Evolutionary conservation across 305 asterid species (phyloP), one percentile per base, ranked within the genome.

Genomic region (Ajuga reptans): DNA sequence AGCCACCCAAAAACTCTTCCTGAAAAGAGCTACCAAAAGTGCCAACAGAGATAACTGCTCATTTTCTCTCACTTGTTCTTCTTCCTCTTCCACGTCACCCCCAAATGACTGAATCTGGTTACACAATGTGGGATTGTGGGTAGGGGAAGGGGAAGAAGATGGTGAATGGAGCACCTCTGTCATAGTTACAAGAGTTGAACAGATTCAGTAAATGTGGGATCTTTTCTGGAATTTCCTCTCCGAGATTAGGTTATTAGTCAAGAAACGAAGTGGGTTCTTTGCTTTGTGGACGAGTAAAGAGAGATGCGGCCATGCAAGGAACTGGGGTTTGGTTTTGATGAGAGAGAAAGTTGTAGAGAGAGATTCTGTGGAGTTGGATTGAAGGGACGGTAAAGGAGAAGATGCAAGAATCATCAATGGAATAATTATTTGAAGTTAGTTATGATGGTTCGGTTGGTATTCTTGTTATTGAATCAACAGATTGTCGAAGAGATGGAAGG

Each of bases 131-230:
- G 82, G 82, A 64, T 74, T 80, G 71, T 76, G 84, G 50, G 86
- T 75, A 51, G 95, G 85, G 37, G 97, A 81, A 53, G 97, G 80
- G n/a, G 97, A 84, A 3, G 93, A 73, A 21, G 96, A 77, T 29
- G 92, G 81, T 17, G 97, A 84, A 81, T 82, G 93, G 80, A 91
- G 89, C 64, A 91, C 97, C 84, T 89, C 95, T 74, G 97, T 82
- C 97, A 91, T 91, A 16, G 79, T 42, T 5, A 36, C 16, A 8
- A 29, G 6, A 37, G 64, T 71, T 66, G 80, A 72, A 78, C 59
- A 7, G 69, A 74, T 8, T 78, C 73, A 76, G 78, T 5, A 51
- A 47, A 65, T 62, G 59, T 29, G 72, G 27, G 66, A 56, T 61
- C 39, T 52, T 63, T 69, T 9, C 53, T 9, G 21, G 21, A 21